Conservation (phyloP, 345 rosid species). For the Melastoma malabathricum region DNA sequence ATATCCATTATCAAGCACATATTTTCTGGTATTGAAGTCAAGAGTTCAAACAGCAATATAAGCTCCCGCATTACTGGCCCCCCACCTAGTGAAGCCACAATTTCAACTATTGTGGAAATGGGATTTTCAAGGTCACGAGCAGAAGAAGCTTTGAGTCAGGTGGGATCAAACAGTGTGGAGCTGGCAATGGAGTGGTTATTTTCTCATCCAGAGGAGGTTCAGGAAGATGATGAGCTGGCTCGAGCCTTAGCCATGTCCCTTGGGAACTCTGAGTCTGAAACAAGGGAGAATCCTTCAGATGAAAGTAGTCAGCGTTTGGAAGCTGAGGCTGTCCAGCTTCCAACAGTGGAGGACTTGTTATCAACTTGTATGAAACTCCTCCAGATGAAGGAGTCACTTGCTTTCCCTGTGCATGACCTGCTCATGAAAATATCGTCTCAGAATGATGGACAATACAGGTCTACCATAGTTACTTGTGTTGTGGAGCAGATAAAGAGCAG, state of each 20-base stretch:
- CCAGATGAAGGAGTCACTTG: constrained; percentile 80
- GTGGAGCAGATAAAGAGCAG: constrained; percentile 54
- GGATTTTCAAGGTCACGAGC: constrained; percentile 91
- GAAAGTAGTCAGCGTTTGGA: constrained; percentile 36
- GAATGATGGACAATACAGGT: constrained; percentile 74
- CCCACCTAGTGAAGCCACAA: constrained; percentile 80
- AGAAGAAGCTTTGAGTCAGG: constrained; percentile 92
- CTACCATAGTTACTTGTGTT: constrained; percentile 60
- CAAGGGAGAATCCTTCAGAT: constrained; percentile 47
- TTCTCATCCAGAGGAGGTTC: constrained; percentile 83
- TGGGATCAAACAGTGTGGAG: constrained; percentile 87
- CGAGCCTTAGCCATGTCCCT: constrained; percentile 96
- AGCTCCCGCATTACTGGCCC: constrained; percentile 63
- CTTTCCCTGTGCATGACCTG: constrained; percentile 83
- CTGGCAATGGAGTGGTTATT: constrained; percentile 97
- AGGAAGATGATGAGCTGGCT: constrained; percentile 95
- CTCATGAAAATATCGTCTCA: constrained; percentile 76
- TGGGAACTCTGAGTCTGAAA: constrained; percentile 74
- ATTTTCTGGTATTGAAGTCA: constrained; percentile 89
- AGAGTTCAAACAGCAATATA: constrained; percentile 36
- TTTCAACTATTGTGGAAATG: constrained; percentile 91
- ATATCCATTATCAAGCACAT: constrained; percentile 79
- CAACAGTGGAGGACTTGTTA: constrained; percentile 77
- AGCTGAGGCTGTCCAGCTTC: constrained; percentile 72
- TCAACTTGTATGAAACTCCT: constrained; percentile 75